Evolutionary conservation across 2,329 filamentous ascomycete species (phyloP), one percentile per base, ranked within the genome.

Genomic region (Domatiomyces globalis): DNA sequence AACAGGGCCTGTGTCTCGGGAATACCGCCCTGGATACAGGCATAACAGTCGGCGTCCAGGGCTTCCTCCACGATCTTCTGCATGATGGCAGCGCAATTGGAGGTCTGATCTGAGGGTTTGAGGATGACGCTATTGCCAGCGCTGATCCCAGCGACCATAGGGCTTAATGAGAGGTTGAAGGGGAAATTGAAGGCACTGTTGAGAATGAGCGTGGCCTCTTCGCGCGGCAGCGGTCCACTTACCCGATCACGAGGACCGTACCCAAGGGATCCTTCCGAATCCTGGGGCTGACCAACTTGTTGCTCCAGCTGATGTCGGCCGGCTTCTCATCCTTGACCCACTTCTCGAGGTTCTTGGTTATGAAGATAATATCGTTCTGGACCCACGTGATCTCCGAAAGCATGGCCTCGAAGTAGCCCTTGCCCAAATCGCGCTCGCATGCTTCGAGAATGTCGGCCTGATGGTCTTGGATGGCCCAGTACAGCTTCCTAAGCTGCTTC

Each of bases 211-310:
- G 15, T 50, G 44, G 44, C 42, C 46, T 48, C 44, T 54, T 29
- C 17, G 39, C 44, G 51, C 10, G 25, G 15, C 19, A 36, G 17
- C 22, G 6, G 6, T 39, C 33, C 52, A 61, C 71, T 42, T 66
- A 79, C 76, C 88, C 87, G 63, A 96, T 94, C 62, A 95, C 80
- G 60, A 96, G 73, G 9, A 87, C 80, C 43, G 81, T 73, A 36
- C 92, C 92, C 52, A 95, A 68, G 1, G 92, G 92, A 63, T 96
- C 90, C 71, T 94, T 94, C 58, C 82, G 76, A 65, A 94, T 82
- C 63, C 77, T 83, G 39, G 88, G 84, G 51, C 74, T 81, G 70
- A 94, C 76, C 43, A 84, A 64, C 59, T 76, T 76, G 69, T 83
- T 87, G 43, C 76, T 74, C 45, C 87, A 65, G 10, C 82, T 73